phyloP scores from a whole-genome alignment of 768 basidiomycete species.

The Pulveroboletus sp. region DNA sequence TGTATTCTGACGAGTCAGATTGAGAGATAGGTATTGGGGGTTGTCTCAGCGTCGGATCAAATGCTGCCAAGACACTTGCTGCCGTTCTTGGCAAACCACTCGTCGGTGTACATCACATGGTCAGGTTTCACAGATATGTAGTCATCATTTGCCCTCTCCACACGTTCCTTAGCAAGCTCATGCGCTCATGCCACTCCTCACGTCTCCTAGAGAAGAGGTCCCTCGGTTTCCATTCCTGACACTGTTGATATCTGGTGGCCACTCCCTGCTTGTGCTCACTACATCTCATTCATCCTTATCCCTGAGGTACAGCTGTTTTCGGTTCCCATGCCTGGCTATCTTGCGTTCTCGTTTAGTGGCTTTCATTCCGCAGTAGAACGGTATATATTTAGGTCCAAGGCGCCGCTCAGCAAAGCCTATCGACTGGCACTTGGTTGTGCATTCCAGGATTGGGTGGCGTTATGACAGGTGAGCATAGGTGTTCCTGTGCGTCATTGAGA shows the following conservation, averaged over 20 bases:
- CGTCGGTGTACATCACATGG: conserved; percentile 96
- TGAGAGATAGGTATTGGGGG: conserved; percentile 59
- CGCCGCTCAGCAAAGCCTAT: conserved; percentile 20
- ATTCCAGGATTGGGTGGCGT: conserved; percentile 71
- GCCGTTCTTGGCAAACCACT: conserved; percentile 73
- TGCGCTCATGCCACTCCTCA: conserved; percentile 75
- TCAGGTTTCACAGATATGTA: conserved; percentile 28
- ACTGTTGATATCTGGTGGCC: conserved; percentile 89
- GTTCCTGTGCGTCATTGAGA: too few species aligned
- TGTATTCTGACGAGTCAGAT: background rate
- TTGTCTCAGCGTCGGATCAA: conserved; percentile 73
- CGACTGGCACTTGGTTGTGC: conserved; percentile 52
- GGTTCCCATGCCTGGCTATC: conserved; percentile 45
- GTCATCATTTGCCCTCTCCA: too few species aligned
- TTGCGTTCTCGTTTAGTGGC: conserved; percentile 77
- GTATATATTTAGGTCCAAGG: conserved; percentile 41
- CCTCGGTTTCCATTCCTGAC: conserved; percentile 83
- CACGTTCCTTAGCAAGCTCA: conserved; percentile 76
- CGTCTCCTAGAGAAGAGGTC: conserved; percentile 38
- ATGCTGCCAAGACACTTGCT: conserved; percentile 83
- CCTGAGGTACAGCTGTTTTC: conserved; percentile 41
- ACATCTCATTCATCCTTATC: conserved; percentile 52
- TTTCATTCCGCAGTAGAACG: conserved; percentile 69
- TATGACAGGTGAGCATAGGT: too few species aligned
- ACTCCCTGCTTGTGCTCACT: conserved; percentile 82